Conservation (phyloP, 2,329 filamentous ascomycete species). For the Alternaria gaisen region DNA sequence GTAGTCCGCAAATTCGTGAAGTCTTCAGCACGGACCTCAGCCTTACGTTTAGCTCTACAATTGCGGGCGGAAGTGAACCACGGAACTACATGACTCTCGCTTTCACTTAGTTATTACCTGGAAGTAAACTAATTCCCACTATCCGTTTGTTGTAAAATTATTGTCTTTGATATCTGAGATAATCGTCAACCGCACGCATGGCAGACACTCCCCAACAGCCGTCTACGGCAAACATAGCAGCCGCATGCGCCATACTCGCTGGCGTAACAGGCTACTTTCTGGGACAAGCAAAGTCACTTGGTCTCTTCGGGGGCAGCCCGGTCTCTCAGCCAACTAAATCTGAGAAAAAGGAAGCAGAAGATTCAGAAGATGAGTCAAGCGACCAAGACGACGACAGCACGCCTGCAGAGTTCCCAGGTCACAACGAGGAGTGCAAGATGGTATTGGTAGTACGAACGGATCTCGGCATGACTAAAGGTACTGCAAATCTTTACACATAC, state of each 20-base stretch:
- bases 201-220: slow-evolving; percentile 56
- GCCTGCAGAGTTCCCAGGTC: slow-evolving; percentile 57
- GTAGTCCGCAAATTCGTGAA: slow-evolving; percentile 37
- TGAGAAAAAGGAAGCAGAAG: slow-evolving; percentile 26
- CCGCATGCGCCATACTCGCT: slow-evolving; percentile 77
- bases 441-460: slow-evolving; percentile 93
- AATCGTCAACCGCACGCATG: slow-evolving; percentile 19
- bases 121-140: not conserved
- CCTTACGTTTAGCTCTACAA: slow-evolving; percentile 8
- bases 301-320: slow-evolving; percentile 70
- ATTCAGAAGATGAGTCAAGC: slow-evolving; percentile 43
- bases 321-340: slow-evolving; percentile 38
- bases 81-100: not conserved
- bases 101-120: not conserved
- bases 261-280: slow-evolving; percentile 80
- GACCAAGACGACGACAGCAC: slow-evolving; percentile 40
- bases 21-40: slow-evolving; percentile 10
- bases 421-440: slow-evolving; percentile 88
- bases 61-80: slow-evolving; percentile 1
- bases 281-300: slow-evolving; percentile 71
- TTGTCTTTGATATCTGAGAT: not conserved
- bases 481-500: not conserved
- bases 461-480: slow-evolving; percentile 97
- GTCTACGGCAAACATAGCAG: slow-evolving; percentile 67
- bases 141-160: not conserved